Percentiles rank a stretch among this genome's conserved stretches.
Conservation (phyloP, 2,329 filamentous ascomycete species). For the Pseudogymnoascus sp. region DNA sequence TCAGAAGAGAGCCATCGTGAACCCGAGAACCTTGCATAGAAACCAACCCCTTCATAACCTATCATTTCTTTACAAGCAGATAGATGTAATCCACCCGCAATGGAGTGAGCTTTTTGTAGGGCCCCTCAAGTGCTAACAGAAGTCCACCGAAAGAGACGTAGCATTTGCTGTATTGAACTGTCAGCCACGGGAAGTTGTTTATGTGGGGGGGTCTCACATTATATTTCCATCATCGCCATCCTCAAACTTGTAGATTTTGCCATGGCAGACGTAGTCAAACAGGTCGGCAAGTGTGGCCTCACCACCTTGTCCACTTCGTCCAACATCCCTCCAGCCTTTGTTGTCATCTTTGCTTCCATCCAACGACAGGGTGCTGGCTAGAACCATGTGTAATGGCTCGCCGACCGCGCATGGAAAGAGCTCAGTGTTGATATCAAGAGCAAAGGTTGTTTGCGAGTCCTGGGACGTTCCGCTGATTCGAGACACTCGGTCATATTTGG, state of each 20-base stretch:
- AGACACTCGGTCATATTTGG: conserved; percentile 92
- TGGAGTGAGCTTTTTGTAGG: conserved; percentile 89
- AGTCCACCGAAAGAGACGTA: conserved; percentile 92
- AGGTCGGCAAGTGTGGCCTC: conserved; percentile 63
- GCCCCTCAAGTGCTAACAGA: conserved; percentile 82
- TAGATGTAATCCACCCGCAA: conserved; percentile 91
- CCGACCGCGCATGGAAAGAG: conserved; percentile 70
- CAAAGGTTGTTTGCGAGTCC: conserved; percentile 67
- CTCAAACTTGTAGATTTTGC: conserved; percentile 83
- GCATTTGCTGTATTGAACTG: conserved; percentile 57
- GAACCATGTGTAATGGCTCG: conserved; percentile 69
- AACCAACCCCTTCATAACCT: neutral
- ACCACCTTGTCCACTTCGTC: conserved; percentile 40
- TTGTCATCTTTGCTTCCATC: conserved; percentile 74
- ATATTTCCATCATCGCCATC: conserved; percentile 70
- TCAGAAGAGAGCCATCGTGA: conserved; percentile 1
- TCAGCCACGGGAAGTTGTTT: conserved; percentile 3
- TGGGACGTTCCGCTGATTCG: conserved; percentile 70
- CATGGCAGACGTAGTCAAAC: conserved; percentile 82
- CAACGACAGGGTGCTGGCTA: conserved; percentile 77
- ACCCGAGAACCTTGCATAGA: conserved; percentile 15
- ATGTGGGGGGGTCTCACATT: conserved; percentile 55
- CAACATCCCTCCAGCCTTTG: conserved; percentile 74
- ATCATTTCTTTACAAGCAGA: conserved; percentile 82
- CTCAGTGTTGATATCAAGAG: conserved; percentile 89